phyloP scores from a whole-genome alignment of 306 rosid genomes.

The Aeschynomene evenia region DNA sequence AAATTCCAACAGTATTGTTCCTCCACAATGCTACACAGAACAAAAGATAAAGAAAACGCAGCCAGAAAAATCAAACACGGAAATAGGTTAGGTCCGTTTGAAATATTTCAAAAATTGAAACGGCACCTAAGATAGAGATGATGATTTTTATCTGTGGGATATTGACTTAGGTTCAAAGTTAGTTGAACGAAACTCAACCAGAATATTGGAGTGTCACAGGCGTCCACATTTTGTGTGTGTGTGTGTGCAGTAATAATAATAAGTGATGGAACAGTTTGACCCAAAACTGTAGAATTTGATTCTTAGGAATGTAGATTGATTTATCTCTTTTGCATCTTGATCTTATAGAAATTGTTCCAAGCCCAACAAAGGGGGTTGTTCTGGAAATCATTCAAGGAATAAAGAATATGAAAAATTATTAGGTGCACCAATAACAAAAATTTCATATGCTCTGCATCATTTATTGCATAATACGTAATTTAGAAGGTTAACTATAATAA shows the following conservation, averaged over 20 bases:
- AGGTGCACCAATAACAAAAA: too few relatives aligned
- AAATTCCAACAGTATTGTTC: constrained; percentile 15
- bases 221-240: neutral
- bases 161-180: neutral
- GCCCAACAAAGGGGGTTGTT: constrained; percentile 1
- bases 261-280: constrained; percentile 19
- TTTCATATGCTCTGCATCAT: too few relatives aligned
- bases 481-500: too few relatives aligned
- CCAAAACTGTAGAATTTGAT: constrained; percentile 23
- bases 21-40: neutral
- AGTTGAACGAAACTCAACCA: neutral
- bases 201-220: neutral
- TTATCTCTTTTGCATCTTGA: neutral
- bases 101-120: neutral
- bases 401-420: too few relatives aligned
- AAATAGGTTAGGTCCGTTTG: neutral
- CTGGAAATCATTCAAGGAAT: too few relatives aligned
- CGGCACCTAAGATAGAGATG: neutral
- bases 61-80: neutral
- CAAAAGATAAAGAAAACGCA: neutral
- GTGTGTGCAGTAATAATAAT: neutral
- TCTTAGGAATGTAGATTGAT: neutral
- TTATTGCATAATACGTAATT: too few relatives aligned
- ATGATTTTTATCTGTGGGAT: neutral
- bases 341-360: neutral